These are phyloP conservation scores for Lepidium sativum DNA, from an alignment of 345 rosid species.

Conservation along the genomic window DNA sequence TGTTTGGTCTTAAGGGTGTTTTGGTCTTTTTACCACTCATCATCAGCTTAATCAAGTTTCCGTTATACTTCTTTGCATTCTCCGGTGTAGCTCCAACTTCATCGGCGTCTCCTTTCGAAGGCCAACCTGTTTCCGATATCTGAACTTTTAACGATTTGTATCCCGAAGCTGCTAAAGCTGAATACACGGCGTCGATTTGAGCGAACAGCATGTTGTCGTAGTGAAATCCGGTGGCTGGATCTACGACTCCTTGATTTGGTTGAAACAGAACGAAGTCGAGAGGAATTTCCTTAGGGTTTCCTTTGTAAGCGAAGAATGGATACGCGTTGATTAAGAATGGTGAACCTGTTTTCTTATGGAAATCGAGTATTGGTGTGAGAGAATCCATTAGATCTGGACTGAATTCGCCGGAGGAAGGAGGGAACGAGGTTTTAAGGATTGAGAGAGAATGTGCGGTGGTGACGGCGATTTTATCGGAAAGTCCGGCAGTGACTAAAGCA, in stretches of 20 bases:
- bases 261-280: slow-evolving; percentile 78
- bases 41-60: slow-evolving; percentile 63
- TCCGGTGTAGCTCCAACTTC: slow-evolving; percentile 78
- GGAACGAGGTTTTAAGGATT: slow-evolving; percentile 63
- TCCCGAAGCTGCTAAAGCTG: slow-evolving; percentile 59
- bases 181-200: slow-evolving; percentile 81
- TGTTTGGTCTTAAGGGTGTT: slow-evolving; percentile 67
- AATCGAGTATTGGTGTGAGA: slow-evolving; percentile 48
- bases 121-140: slow-evolving; percentile 99
- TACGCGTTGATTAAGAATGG: slow-evolving; percentile 86
- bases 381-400: slow-evolving; percentile 46
- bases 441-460: slow-evolving; percentile 78
- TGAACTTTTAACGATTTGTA: slow-evolving; percentile 52
- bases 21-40: slow-evolving; percentile 44
- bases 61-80: slow-evolving; percentile 78
- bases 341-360: slow-evolving; percentile 58
- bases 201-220: slow-evolving; percentile 92
- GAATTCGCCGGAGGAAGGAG: slow-evolving; percentile 83
- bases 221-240: slow-evolving; percentile 54
- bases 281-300: slow-evolving; percentile 55
- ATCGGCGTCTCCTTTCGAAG: slow-evolving; percentile 80
- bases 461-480: slow-evolving; percentile 58
- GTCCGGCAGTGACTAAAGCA: slow-evolving; percentile 51
- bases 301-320: slow-evolving; percentile 94
- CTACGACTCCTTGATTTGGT: slow-evolving; percentile 56